Base-by-base conservation (phyloP, 305 asterid genomes). In the Withania somnifera region DNA sequence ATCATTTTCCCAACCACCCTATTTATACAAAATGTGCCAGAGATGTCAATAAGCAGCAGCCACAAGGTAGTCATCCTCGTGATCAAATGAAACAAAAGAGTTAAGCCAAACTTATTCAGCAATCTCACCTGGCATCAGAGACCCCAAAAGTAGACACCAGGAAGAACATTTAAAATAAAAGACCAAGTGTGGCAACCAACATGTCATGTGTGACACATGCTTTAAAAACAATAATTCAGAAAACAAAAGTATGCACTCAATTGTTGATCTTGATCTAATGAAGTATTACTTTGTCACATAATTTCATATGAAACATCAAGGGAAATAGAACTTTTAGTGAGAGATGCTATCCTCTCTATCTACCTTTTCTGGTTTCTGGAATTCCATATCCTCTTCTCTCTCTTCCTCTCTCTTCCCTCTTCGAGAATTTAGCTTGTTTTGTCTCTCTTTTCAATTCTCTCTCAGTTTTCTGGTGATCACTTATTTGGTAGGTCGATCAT, bases 1-100 rank as follows among this genome's bases (percentile, higher is more conserved):
- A 82, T 94, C 98, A 78, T 94, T 94, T 89, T 94, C 98, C 98
- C 97, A 94, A 38, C 98, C 98, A 85, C 98, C 98, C 97, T 94
- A 80, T 68, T 85, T 66, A 26, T 63, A 51, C 28, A 36, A 52
- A 84, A 67, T 71, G 34, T 13, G 20, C 38, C 78, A 71, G 22
- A 42, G 38, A 71, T 71, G 32, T 71, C 78, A 71, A 71, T 71
- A 71, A 14, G 38, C 78, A 45, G 57, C 57, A 71, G 38, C 7
- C 54, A 24, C 42, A 22, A 42, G 38, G 38, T 42, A 71, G 38
- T 71, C 57, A 71, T 42, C 78, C 57, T 69, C 42, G 9, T 20
- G 56, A 69, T 69, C 56, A 40, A 69, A 69, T 14, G 36, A 69
- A 69, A 34, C 78, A 69, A 69, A 69, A 11, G 13, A 69, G 36